phyloP scores from a whole-genome alignment of 805 yeast species.

The Metschnikowia vanudenii region DNA sequence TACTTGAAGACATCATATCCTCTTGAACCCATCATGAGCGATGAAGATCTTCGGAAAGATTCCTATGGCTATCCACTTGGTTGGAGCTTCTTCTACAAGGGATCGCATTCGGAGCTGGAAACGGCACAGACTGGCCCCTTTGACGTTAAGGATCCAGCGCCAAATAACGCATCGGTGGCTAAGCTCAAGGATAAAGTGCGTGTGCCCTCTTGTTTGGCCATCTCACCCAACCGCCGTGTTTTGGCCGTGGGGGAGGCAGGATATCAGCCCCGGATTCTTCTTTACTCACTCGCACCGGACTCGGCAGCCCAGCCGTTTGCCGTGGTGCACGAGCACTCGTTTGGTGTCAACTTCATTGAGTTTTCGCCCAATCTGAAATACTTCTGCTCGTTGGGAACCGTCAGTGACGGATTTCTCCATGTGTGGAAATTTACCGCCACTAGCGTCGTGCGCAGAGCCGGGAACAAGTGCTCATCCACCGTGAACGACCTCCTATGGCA shows the following conservation, averaged over 20 bases:
- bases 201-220: conserved; percentile 54
- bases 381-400: conserved; percentile 62
- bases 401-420: conserved; percentile 66
- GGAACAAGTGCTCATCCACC: conserved; percentile 62
- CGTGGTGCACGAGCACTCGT: conserved; percentile 58
- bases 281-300: conserved; percentile 56
- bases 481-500: conserved; percentile 60
- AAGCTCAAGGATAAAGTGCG: conserved; percentile 45
- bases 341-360: conserved; percentile 54
- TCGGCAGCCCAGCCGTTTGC: conserved; percentile 50
- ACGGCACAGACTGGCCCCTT: not conserved
- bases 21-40: not conserved
- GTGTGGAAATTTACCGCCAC: conserved; percentile 49
- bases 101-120: conserved; percentile 11
- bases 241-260: conserved; percentile 74
- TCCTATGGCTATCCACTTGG: conserved; percentile 34
- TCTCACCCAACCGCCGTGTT: conserved; percentile 52
- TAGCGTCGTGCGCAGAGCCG: conserved; percentile 34
- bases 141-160: not conserved
- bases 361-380: conserved; percentile 59
- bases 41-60: conserved; percentile 25
- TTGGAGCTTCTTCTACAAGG: conserved; percentile 5
- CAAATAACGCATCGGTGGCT: conserved; percentile 3
- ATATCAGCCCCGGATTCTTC: conserved; percentile 60
- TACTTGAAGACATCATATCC: not conserved